Base-by-base conservation (phyloP, 1,284 basidiomycete genomes). In the Ceratobasidium papillatum region DNA sequence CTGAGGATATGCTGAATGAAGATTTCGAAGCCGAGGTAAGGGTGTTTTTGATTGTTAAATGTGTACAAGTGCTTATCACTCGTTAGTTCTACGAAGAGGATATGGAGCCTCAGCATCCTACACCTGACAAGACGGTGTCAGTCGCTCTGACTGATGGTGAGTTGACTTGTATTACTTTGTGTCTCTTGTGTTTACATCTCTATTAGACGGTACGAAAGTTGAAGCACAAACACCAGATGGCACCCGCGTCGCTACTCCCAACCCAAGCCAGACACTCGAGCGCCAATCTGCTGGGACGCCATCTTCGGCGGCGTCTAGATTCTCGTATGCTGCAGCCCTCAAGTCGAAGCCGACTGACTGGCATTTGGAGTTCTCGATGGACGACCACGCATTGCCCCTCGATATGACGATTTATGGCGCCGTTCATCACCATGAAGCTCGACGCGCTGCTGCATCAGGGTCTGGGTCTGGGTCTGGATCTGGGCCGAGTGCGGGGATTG, bases 141-240 rank as follows among this genome's bases (percentile, higher is more conserved):
- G 85, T 98, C 58, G 91, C 93, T 25, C 89, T 97, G 32, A 88
- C 87, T 25, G 91, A 94, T 83, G 93, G 94, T 93, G 78, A 74
- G 86, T 36, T 52, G 58, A 17, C 34, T 52, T 19, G 9, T 3
- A 8, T 22, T 1, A 7, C 66, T 74, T 14, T 45, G 19, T 61
- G 19, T 41, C 36, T 66, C 75, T 59, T 19, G 76, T 58, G 9
- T 72, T 1, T 36, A 64, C 22, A n/a, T 61, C 22, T 54, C 38
- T 52, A 17, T 22, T 77, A 91, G 96, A 97, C 83, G 95, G 94
- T 7, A 91, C 92, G 3, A 94, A 93, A 80, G 89, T 99, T 8
- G 95, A 96, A 80, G 96, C 95, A 9, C 94, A 98, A 81, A 99
- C 97, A 0, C 96, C 97, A 0, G 94, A 98, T 76, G 97, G 97